Base-by-base conservation (phyloP, 345 rosid genomes). In the Turritis glabra region DNA sequence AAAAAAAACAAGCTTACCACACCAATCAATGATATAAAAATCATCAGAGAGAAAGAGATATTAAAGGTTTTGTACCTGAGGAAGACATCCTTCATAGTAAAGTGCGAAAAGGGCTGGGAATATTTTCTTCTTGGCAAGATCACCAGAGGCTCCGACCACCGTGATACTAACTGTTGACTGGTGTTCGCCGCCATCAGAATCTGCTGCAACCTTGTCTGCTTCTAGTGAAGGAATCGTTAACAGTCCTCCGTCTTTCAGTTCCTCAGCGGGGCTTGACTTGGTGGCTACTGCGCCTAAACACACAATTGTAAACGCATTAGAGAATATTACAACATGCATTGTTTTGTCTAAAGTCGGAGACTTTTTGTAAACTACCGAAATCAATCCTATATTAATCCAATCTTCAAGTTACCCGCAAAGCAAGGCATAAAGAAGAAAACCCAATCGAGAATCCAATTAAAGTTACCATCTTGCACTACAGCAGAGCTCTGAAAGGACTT, bases 91-190 rank as follows among this genome's bases (percentile, higher is more conserved):
- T 88, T 95, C 99, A 19, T 92, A 95, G 78, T 92, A 92, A 69
- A 92, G 93, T 5, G 99, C 99, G 52, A 95, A 95, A 69, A 95
- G 97, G 18, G 99, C 97, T 43, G 97, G 99, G 74, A 95, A 95
- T 78, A 95, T 95, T 82, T 95, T 95, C 79, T 95, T 95, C 88
- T 95, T 95, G 46, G 99, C 98, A 72, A 92, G 99, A 85, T 95
- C 99, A 78, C 99, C 99, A 67, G 99, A 95, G 41, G 99, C 99
- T 76, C 99, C 99, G 23, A 95, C 96, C 26, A 95, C 91, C 8
- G 96, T 88, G 41, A 95, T 95, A 74, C 94, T 90, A 77, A 95
- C 97, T 48, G 97, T 78, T 19, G 96, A 84, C 75, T 84, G 83
- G 48, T 76, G 51, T 69, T 65, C 26, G 1, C 48, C 38, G 54